Conservation (phyloP, 306 rosid species). For the Rosa rugosa region DNA sequence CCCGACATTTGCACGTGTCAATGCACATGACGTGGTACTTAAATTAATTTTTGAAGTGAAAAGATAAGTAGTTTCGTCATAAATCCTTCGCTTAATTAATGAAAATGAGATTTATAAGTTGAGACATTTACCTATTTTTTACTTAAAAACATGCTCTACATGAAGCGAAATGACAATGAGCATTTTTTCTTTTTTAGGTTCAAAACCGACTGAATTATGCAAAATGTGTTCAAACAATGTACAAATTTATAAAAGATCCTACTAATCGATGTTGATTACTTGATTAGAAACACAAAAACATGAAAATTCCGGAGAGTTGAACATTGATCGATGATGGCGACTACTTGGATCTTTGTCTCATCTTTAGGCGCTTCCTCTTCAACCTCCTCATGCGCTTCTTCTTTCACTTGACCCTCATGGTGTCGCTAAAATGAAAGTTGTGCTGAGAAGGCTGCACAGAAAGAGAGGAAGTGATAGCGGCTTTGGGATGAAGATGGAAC, state of each 20-base stretch:
- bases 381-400: conserved; percentile 87
- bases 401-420: conserved; percentile 89
- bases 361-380: conserved; percentile 91
- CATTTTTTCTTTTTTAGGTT: background rate
- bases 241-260: background rate
- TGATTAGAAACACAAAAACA: conserved; percentile 14
- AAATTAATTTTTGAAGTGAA: background rate
- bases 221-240: conserved; percentile 24
- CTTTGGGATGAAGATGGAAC: background rate
- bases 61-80: no score
- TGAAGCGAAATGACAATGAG: background rate
- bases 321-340: background rate
- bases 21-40: background rate
- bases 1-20: background rate
- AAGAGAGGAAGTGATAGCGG: no score
- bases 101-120: background rate
- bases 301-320: background rate
- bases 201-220: conserved; percentile 9
- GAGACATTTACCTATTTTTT: background rate
- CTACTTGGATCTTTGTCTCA: conserved; percentile 87
- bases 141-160: no score
- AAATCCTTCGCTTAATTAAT: background rate
- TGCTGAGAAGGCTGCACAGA: background rate
- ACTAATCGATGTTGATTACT: conserved; percentile 19
- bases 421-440: background rate